These are phyloP conservation scores for Schwanniomyces vanrijiae DNA, from an alignment of 805 yeast genomes.

Conservation along the genomic window DNA sequence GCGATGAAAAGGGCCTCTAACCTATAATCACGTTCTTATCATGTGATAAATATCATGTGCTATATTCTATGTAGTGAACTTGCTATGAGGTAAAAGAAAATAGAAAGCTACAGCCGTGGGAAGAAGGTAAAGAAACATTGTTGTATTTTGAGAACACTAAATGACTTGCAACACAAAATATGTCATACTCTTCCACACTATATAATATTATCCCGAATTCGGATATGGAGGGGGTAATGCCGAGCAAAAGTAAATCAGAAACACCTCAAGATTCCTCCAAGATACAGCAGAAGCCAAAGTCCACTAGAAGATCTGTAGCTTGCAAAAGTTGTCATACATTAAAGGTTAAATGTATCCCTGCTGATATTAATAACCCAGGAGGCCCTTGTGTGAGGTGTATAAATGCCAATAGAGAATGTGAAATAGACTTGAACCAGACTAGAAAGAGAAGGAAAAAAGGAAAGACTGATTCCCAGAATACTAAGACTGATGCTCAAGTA, in stretches of 20 bases:
- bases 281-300: not conserved
- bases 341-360: conserved; percentile 82
- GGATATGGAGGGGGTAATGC: not conserved
- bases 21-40: too few species aligned
- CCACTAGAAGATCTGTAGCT: conserved; percentile 30
- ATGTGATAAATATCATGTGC: not conserved
- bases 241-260: not conserved
- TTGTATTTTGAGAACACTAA: not conserved
- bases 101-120: not conserved
- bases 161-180: not conserved
- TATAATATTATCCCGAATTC: not conserved
- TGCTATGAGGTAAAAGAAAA: not conserved
- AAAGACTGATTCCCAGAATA: conserved; percentile 15
- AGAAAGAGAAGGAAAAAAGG: conserved; percentile 47
- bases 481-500: conserved; percentile 5
- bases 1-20: too few species aligned
- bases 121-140: not conserved
- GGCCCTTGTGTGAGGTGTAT: conserved; percentile 76
- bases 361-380: conserved; percentile 53
- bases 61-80: not conserved
- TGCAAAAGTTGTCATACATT: conserved; percentile 77
- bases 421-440: conserved; percentile 61
- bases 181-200: not conserved
- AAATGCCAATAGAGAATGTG: conserved; percentile 63
- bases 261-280: not conserved